Percentiles rank a stretch among this genome's conserved stretches.
Evolutionary conservation across 2,329 filamentous ascomycete genomes (phyloP).

Genomic region (Colletotrichum musae): DNA sequence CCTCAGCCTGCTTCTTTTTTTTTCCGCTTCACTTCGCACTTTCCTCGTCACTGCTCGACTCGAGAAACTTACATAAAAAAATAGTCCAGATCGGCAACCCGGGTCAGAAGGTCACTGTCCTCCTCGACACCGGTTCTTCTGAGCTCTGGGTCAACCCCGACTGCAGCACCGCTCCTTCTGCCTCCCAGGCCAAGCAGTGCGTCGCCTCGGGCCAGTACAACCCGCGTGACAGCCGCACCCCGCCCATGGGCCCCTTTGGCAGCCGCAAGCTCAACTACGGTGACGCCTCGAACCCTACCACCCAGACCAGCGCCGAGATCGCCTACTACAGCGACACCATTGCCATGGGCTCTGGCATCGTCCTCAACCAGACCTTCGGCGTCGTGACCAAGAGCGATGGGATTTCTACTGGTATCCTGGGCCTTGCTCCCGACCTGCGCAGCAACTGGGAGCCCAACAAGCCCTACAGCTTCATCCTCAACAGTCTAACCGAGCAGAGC

Average conservation of each 20-base stretch:
- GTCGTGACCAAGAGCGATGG: slow-evolving; percentile 60
- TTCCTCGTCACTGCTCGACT: not conserved
- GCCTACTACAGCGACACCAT: slow-evolving; percentile 63
- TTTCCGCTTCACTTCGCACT: not conserved
- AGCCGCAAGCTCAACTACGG: slow-evolving; percentile 56
- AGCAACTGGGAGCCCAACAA: slow-evolving; percentile 53
- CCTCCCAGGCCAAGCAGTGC: slow-evolving; percentile 55
- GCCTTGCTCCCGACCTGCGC: slow-evolving; percentile 60
- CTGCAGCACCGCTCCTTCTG: slow-evolving; percentile 56
- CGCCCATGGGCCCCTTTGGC: slow-evolving; percentile 54
- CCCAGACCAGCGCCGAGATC: slow-evolving; percentile 57
- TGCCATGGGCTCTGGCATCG: slow-evolving; percentile 55
- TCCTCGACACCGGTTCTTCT: slow-evolving; percentile 67
- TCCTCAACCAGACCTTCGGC: slow-evolving; percentile 66
- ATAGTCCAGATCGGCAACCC: slow-evolving; percentile 60
- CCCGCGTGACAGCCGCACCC: slow-evolving; percentile 56
- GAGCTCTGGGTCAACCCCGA: slow-evolving; percentile 70
- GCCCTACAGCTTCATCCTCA: slow-evolving; percentile 69
- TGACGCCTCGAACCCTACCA: slow-evolving; percentile 53
- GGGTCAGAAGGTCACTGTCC: slow-evolving; percentile 59
- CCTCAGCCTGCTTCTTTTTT: not conserved
- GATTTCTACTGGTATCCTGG: slow-evolving; percentile 67
- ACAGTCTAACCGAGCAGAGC: slow-evolving; percentile 62
- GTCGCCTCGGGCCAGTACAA: slow-evolving; percentile 60
- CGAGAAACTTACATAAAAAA: not conserved